phyloP scores from a whole-genome alignment of 495 filamentous ascomycete genomes.

The Aspergillus sparsus region DNA sequence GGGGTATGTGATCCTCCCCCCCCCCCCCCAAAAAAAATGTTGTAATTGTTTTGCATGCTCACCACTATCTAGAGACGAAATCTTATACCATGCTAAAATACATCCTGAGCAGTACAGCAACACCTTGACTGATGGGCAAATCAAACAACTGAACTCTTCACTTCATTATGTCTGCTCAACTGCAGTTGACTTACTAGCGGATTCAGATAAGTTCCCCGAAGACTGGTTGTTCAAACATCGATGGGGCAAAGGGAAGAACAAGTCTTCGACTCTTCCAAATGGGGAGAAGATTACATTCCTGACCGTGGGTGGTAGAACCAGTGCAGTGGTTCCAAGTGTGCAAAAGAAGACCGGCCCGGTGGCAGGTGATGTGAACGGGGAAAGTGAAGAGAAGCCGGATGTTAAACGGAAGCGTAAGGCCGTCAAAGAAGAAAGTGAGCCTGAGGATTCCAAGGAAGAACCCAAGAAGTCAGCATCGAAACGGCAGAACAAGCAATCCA shows the following conservation, averaged over 20 bases:
- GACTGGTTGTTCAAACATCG: constrained; percentile 91
- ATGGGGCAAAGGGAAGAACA: constrained; percentile 84
- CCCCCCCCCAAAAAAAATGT: background rate
- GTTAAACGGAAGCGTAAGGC: constrained; percentile 42
- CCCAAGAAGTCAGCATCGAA: constrained; percentile 28
- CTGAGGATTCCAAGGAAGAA: constrained; percentile 28
- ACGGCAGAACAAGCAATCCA: constrained; percentile 23
- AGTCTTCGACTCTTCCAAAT: constrained; percentile 65
- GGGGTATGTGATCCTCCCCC: constrained; percentile 51
- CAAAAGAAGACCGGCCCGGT: constrained; percentile 77
- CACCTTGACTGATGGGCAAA: constrained; percentile 70
- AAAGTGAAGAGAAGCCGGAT: constrained; percentile 29
- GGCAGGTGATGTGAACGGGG: constrained; percentile 36
- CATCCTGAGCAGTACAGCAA: constrained; percentile 93
- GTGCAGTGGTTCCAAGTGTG: constrained; percentile 76
- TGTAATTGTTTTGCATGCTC: constrained; percentile 13
- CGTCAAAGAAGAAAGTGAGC: constrained; percentile 35
- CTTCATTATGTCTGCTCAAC: constrained; percentile 77
- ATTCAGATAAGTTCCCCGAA: constrained; percentile 80
- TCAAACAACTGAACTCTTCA: constrained; percentile 68
- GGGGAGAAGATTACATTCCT: constrained; percentile 81
- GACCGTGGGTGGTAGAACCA: constrained; percentile 86
- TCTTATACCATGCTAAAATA: constrained; percentile 80
- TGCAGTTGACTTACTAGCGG: constrained; percentile 76
- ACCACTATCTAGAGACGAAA: constrained; percentile 65